Base-by-base conservation (phyloP, 208 protist species). In the Porcisia hertigi region DNA sequence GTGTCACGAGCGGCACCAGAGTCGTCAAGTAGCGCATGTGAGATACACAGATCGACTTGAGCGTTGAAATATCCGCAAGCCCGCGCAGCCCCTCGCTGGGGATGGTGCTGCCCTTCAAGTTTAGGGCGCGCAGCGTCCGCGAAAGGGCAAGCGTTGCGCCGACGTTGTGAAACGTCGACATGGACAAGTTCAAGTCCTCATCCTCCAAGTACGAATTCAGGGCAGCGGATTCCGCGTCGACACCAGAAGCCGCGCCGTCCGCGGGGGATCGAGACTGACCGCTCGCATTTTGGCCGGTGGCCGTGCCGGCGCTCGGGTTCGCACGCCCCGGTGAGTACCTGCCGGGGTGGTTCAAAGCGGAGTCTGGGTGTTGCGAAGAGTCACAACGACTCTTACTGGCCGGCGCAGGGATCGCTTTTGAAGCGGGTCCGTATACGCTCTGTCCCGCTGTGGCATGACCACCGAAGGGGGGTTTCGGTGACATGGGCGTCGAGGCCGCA, bases 141-240 rank as follows among this genome's bases (percentile, higher is more conserved):
- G 84, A 91, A 55, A 77, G 62, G 6, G 81, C 52, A 39, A 92
- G 83, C 45, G 69, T 75, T 8, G 69, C 2, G 47, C 87, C 86
- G 49, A 91, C 70, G 43, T 41, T 76, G 70, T 64, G 84, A 69
- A 93, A 88, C 30, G 85, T 91, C 30, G 86, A 88, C 75, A 88
- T 79, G 57, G 86, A 91, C 30, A 93, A 77, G 69, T 93, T 90
- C 43, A 86, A 74, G 12, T 90, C 83, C 52, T 75, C 71, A 43
- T 84, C 75, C 34, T 73, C 64, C 41, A 87, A 64, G 74, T 90
- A 92, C 52, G 81, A 64, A 39, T 58, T 63, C 30, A 89, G 79
- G n/a, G 80, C 71, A 14, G 76, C 77, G 5, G 62, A 25, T 69
- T 88, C 83, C n/a, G 64, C 63, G 11, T 71, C 66, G 18, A 14